These are phyloP conservation scores for Petrea volubilis DNA, from an alignment of 257 asterid genomes.

Conservation along the genomic window DNA sequence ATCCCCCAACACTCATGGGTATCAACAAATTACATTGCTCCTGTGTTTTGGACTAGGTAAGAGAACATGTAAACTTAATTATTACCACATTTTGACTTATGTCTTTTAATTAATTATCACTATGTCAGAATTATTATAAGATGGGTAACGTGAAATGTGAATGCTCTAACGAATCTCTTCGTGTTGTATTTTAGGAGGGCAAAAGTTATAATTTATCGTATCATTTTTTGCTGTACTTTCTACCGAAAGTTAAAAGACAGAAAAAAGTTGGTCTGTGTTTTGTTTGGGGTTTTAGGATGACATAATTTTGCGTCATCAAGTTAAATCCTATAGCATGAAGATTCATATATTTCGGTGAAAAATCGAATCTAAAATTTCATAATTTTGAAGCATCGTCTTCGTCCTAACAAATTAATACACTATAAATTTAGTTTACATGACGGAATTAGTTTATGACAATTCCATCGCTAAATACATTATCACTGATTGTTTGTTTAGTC, in stretches of 20 bases:
- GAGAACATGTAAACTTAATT: slow-evolving; percentile 3
- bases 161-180: background rate
- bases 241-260: slow-evolving; percentile 10
- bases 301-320: background rate
- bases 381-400: too few species aligned
- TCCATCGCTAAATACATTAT: too few species aligned
- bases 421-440: too few species aligned
- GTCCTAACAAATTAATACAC: too few species aligned
- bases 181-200: background rate
- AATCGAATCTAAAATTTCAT: too few species aligned
- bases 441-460: too few species aligned
- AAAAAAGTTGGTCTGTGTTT: background rate
- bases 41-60: background rate
- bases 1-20: background rate
- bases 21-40: slow-evolving; percentile 10
- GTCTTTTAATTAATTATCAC: background rate
- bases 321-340: too few species aligned
- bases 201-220: background rate
- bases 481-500: too few species aligned
- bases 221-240: slow-evolving; percentile 8
- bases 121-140: background rate
- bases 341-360: too few species aligned
- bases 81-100: slow-evolving; percentile 6
- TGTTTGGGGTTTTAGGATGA: background rate
- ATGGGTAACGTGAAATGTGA: background rate